Percentiles rank a stretch among this genome's conserved stretches.
phyloP scores from a whole-genome alignment of 2,329 filamentous ascomycete genomes.

The Fusarium brevicatenulatum region DNA sequence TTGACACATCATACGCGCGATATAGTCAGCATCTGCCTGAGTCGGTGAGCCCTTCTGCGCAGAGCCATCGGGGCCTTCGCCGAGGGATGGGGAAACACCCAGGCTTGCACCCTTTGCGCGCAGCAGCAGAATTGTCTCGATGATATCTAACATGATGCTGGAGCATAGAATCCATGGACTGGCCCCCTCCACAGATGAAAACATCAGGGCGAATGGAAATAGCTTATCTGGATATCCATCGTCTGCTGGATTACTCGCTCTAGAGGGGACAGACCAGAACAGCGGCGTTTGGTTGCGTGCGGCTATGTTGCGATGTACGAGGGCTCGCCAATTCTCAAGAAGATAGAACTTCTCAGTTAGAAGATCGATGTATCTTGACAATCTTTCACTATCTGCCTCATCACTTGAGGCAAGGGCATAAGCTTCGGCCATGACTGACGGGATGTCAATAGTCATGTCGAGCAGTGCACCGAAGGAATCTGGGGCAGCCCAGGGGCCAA shows the following conservation, averaged over 20 bases:
- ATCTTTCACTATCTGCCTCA: fast-evolving
- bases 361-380: fast-evolving
- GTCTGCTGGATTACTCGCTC: neutral
- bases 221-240: neutral
- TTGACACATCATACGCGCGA: slow-evolving; percentile 2
- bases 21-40: neutral
- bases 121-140: neutral
- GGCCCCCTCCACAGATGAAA: neutral
- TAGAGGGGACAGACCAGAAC: slow-evolving; percentile 1
- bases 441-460: neutral
- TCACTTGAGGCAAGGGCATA: neutral
- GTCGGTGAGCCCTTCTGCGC: too few relatives aligned
- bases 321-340: neutral
- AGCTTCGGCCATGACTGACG: neutral
- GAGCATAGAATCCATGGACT: neutral
- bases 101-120: fast-evolving
- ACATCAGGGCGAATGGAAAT: neutral
- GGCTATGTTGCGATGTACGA: neutral
- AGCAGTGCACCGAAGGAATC: neutral
- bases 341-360: neutral
- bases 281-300: neutral
- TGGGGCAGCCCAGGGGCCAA: neutral
- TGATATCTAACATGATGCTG: neutral
- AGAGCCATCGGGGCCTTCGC: fast-evolving
- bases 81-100: fast-evolving